Evolutionary conservation across 768 basidiomycete genomes (phyloP).

Genomic region (Porphyrellus cyaneotinctus): DNA sequence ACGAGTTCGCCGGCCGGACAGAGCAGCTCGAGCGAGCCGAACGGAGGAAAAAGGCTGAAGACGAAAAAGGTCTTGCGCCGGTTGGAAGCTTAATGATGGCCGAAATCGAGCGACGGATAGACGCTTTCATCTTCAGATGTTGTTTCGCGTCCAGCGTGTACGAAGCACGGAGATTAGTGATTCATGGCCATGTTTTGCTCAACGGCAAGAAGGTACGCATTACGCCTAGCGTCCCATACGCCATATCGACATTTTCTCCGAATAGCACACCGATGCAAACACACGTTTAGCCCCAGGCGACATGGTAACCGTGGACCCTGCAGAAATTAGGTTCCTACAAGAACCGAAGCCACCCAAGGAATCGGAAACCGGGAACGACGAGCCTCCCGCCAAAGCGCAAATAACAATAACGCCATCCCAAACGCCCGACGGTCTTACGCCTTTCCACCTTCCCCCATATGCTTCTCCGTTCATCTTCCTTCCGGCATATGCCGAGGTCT

Average conservation of each 20-base stretch:
- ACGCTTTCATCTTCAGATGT: slow-evolving; percentile 85
- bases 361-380: slow-evolving; percentile 3
- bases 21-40: slow-evolving; percentile 37
- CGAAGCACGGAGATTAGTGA: slow-evolving; percentile 80
- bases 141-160: slow-evolving; percentile 89
- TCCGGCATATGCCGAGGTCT: slow-evolving; percentile 84
- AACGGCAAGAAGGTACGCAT: slow-evolving; percentile 82
- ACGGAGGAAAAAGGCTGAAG: slow-evolving; percentile 50
- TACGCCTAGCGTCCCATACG: neutral
- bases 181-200: slow-evolving; percentile 81
- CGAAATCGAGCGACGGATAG: slow-evolving; percentile 92
- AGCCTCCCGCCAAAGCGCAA: neutral
- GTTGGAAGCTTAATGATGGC: slow-evolving; percentile 94
- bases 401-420: neutral
- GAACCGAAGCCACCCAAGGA: slow-evolving; percentile 27
- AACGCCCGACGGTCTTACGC: slow-evolving; percentile 41
- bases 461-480: slow-evolving; percentile 92
- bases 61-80: slow-evolving; percentile 69
- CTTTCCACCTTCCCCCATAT: slow-evolving; percentile 82
- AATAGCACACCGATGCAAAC: slow-evolving; percentile 78
- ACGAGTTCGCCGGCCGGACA: slow-evolving; percentile 57
- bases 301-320: slow-evolving; percentile 85
- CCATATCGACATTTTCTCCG: neutral
- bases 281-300: slow-evolving; percentile 91
- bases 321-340: slow-evolving; percentile 69